Evolutionary conservation across 139 green algal genomes (phyloP).

Genomic region (Volvox africanus): DNA sequence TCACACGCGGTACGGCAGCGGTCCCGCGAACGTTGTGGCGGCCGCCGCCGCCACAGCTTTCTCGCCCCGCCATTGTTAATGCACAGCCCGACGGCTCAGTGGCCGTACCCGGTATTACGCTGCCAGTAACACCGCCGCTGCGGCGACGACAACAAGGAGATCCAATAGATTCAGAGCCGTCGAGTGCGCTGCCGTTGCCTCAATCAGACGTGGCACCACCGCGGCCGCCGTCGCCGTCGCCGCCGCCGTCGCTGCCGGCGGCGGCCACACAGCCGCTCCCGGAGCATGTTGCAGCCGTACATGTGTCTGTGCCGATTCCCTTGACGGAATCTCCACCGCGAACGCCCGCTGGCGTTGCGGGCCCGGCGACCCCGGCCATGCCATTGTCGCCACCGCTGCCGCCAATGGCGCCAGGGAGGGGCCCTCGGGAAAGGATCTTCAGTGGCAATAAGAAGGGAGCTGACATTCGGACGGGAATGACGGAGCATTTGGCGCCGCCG

Average conservation of each 20-base stretch:
- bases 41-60: neutral
- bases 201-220: neutral
- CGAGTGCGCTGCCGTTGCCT: neutral
- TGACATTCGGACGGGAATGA: neutral
- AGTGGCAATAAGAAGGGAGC: neutral
- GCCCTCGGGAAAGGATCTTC: neutral
- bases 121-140: neutral
- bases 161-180: neutral
- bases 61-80: neutral
- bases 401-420: neutral
- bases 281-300: neutral
- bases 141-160: neutral
- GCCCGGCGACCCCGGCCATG: neutral
- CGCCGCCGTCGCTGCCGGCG: neutral
- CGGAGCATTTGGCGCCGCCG: neutral
- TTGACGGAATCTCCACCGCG: neutral
- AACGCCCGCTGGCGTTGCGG: neutral
- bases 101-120: neutral
- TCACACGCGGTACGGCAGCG: no score
- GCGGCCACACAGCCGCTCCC: neutral
- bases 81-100: neutral
- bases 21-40: neutral
- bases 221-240: neutral
- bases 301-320: neutral
- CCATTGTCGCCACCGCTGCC: neutral